A percentile compares a stretch with the other conserved stretches of the same genome.
Conservation (phyloP, 2,329 filamentous ascomycete genomes). For the Berkeleyomyces basicola region DNA sequence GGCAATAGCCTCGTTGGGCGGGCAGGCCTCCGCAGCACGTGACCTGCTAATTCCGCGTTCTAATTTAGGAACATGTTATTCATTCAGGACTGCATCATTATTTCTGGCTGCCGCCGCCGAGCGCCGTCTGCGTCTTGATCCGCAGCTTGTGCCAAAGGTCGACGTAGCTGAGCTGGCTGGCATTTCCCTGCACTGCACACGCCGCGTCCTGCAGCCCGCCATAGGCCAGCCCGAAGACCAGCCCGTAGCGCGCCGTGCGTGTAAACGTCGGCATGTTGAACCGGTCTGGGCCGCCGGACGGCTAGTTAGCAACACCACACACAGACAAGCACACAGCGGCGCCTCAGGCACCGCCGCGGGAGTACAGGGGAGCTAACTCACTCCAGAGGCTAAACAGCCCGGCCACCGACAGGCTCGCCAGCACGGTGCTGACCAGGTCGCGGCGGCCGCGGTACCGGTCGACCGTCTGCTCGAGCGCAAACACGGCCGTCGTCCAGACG, state of each 20-base stretch:
- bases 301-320: not conserved
- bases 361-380: slow-evolving; percentile 28
- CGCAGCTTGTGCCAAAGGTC: slow-evolving; percentile 23
- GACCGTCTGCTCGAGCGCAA: slow-evolving; percentile 70
- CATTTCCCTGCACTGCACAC: slow-evolving; percentile 51
- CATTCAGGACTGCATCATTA: not conserved
- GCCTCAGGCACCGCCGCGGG: not conserved
- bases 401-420: slow-evolving; percentile 70
- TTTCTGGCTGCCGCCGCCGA: not conserved
- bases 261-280: slow-evolving; percentile 64
- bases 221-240: slow-evolving; percentile 63
- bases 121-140: not conserved
- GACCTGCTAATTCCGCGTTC: not conserved
- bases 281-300: slow-evolving; percentile 36
- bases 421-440: slow-evolving; percentile 66
- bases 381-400: slow-evolving; percentile 78
- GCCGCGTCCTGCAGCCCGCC: slow-evolving; percentile 67
- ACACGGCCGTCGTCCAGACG: slow-evolving; percentile 59
- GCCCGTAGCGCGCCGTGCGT: slow-evolving; percentile 61
- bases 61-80: not conserved
- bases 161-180: slow-evolving; percentile 47
- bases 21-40: not conserved
- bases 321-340: not conserved
- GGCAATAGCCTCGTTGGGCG: not conserved
- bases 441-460: slow-evolving; percentile 52